Evolutionary conservation across 495 filamentous ascomycete species (phyloP).

Genomic region (Aspergillus affinis): DNA sequence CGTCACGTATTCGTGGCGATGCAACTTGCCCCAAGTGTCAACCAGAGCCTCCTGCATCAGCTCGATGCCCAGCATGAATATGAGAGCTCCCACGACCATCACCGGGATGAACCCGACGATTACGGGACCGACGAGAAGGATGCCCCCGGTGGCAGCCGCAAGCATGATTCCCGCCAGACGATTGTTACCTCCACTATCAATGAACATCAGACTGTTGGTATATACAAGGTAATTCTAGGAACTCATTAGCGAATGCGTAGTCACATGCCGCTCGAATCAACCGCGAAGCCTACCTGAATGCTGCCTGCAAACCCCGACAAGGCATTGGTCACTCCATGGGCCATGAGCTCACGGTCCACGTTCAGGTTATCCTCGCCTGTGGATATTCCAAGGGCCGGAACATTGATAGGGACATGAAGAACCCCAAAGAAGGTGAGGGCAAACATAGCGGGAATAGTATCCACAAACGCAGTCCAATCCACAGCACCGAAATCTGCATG

Average conservation of each 20-base stretch:
- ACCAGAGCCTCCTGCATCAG: slow-evolving; percentile 83
- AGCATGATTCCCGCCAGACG: slow-evolving; percentile 85
- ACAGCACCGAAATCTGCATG: slow-evolving; percentile 66
- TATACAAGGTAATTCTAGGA: slow-evolving; percentile 89
- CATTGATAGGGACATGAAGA: slow-evolving; percentile 96
- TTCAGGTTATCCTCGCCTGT: slow-evolving; percentile 88
- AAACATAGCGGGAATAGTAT: slow-evolving; percentile 91
- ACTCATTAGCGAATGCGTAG: slow-evolving; percentile 11
- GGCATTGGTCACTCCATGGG: slow-evolving; percentile 91
- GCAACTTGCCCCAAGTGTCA: slow-evolving; percentile 82
- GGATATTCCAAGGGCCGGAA: slow-evolving; percentile 85
- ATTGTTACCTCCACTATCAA: slow-evolving; percentile 82
- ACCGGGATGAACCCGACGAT: slow-evolving; percentile 93
- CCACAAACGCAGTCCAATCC: slow-evolving; percentile 75
- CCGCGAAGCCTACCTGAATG: slow-evolving; percentile 61
- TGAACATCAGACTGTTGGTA: slow-evolving; percentile 93
- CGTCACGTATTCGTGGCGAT: slow-evolving; percentile 83
- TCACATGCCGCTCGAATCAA: too few relatives aligned
- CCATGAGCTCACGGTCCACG: slow-evolving; percentile 86
- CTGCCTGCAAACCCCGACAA: slow-evolving; percentile 82
- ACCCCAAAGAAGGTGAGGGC: slow-evolving; percentile 97
- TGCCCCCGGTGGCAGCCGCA: slow-evolving; percentile 71
- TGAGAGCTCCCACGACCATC: slow-evolving; percentile 93
- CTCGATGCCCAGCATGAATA: slow-evolving; percentile 92
- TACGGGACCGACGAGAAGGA: slow-evolving; percentile 80